These are phyloP conservation scores for Claviceps quebecensis DNA, from an alignment of 2,329 filamentous ascomycete species.

Conservation along the genomic window DNA sequence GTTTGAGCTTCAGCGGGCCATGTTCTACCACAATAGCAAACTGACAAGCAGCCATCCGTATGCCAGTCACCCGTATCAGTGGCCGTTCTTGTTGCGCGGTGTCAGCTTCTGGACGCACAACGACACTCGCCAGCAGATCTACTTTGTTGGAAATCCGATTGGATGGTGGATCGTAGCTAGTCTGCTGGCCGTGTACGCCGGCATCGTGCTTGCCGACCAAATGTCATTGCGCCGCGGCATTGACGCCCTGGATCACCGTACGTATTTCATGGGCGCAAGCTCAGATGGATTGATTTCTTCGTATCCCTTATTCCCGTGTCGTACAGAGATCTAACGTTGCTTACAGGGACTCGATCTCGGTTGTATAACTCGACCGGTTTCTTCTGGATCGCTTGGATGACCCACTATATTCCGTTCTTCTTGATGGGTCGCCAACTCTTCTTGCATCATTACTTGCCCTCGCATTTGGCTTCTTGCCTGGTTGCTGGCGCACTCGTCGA, in stretches of 20 bases:
- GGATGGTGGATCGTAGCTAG: conserved; percentile 96
- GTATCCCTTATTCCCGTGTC: background rate
- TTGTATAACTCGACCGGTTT: conserved; percentile 98
- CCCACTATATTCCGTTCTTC: conserved; percentile 94
- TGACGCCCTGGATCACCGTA: conserved; percentile 85
- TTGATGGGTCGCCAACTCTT: conserved; percentile 97
- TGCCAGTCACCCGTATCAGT: conserved; percentile 85
- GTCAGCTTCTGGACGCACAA: conserved; percentile 99
- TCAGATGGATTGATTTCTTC: background rate
- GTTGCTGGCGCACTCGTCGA: conserved; percentile 86
- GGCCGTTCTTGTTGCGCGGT: conserved; percentile 92
- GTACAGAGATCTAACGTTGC: conserved; percentile 16
- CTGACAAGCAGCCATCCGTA: conserved; percentile 96
- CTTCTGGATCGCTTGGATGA: conserved; percentile 96
- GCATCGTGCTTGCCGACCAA: conserved; percentile 85
- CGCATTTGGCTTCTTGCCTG: conserved; percentile 78
- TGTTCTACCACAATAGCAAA: conserved; percentile 99
- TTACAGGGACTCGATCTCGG: conserved; percentile 68
- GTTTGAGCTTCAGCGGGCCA: conserved; percentile 88
- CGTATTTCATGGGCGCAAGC: conserved; percentile 29
- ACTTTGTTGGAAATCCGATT: conserved; percentile 92
- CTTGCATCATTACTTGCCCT: conserved; percentile 92
- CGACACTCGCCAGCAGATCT: conserved; percentile 90
- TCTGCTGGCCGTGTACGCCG: conserved; percentile 81
- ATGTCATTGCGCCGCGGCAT: conserved; percentile 83